Conservation (phyloP, 2,329 filamentous ascomycete genomes). For the Colletotrichum agaves region DNA sequence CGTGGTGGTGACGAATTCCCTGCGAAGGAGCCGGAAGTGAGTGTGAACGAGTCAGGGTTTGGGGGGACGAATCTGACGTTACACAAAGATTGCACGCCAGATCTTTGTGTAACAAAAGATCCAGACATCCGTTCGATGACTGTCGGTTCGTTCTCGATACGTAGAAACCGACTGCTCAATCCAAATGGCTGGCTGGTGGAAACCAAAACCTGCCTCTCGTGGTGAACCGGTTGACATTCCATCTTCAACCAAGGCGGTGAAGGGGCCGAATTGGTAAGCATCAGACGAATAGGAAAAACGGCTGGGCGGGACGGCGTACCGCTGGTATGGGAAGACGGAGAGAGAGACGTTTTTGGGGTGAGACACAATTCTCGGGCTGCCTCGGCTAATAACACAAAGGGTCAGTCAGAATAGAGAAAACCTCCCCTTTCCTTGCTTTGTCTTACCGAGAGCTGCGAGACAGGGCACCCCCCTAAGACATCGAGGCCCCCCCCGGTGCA, state of each 20-base stretch:
- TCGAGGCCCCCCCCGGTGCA: constrained; percentile 22
- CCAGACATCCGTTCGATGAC: neutral
- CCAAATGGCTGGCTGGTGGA: too few species aligned
- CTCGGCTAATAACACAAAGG: constrained; percentile 20
- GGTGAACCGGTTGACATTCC: constrained; percentile 1
- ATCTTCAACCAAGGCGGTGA: neutral
- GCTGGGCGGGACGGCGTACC: constrained; percentile 33
- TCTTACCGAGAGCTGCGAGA: constrained; percentile 16
- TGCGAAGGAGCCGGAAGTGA: neutral
- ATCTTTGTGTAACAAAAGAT: constrained; percentile 20
- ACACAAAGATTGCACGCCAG: neutral
- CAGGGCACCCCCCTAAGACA: constrained; percentile 23
- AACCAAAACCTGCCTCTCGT: neutral
- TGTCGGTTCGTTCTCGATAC: neutral
- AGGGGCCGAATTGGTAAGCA: neutral
- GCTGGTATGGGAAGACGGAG: constrained; percentile 13
- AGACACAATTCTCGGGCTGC: constrained; percentile 19
- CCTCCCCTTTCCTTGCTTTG: constrained; percentile 15
- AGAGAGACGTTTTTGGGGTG: constrained; percentile 3
- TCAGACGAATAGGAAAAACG: constrained; percentile 11
- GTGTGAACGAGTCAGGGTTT: neutral
- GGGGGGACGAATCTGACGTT: neutral
- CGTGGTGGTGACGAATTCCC: neutral
- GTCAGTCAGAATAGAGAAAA: neutral
- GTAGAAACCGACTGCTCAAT: neutral